These are phyloP conservation scores for Tetrastigma voinierianum DNA, from an alignment of 164 flowering plant genomes.

Conservation along the genomic window DNA sequence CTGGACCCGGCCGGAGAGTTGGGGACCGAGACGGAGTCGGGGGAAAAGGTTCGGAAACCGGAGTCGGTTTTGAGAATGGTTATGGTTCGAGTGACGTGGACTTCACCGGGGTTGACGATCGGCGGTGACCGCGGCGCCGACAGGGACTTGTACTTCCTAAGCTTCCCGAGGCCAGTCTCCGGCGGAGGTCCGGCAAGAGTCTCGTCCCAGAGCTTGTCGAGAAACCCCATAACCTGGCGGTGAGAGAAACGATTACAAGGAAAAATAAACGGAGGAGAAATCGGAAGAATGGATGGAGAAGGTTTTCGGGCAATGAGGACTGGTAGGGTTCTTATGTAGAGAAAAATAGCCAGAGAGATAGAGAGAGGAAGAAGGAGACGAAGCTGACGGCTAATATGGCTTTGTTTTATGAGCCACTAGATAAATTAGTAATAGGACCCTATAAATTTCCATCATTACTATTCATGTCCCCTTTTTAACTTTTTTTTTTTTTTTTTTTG, in stretches of 20 bases:
- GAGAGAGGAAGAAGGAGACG: background rate
- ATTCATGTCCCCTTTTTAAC: too few relatives aligned
- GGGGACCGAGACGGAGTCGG: slow-evolving; percentile 29
- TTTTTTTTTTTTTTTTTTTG: too few relatives aligned
- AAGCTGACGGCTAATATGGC: too few relatives aligned
- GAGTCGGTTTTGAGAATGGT: slow-evolving; percentile 42
- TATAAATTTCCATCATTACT: too few relatives aligned
- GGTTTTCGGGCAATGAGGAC: background rate
- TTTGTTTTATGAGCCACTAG: too few relatives aligned
- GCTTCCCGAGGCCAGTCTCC: slow-evolving; percentile 54
- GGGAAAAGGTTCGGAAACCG: slow-evolving; percentile 15
- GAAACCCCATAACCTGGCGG: slow-evolving; percentile 51
- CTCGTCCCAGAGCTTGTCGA: slow-evolving; percentile 84
- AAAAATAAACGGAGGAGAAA: slow-evolving; percentile 5
- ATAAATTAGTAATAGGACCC: too few relatives aligned
- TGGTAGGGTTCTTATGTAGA: too few relatives aligned
- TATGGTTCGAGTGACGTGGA: slow-evolving; percentile 52
- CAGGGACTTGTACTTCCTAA: slow-evolving; percentile 50
- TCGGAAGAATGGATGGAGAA: background rate
- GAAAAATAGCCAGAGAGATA: too few relatives aligned
- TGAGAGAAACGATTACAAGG: background rate
- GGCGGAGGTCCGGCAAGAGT: slow-evolving; percentile 85
- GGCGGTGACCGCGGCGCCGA: slow-evolving; percentile 31
- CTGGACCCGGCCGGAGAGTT: slow-evolving; percentile 43
- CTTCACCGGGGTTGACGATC: background rate